A percentile compares a stretch with the other conserved stretches of the same genome.
Conservation (phyloP, 176 grass and related monocot genomes). For the Tillandsia leiboldiana region DNA sequence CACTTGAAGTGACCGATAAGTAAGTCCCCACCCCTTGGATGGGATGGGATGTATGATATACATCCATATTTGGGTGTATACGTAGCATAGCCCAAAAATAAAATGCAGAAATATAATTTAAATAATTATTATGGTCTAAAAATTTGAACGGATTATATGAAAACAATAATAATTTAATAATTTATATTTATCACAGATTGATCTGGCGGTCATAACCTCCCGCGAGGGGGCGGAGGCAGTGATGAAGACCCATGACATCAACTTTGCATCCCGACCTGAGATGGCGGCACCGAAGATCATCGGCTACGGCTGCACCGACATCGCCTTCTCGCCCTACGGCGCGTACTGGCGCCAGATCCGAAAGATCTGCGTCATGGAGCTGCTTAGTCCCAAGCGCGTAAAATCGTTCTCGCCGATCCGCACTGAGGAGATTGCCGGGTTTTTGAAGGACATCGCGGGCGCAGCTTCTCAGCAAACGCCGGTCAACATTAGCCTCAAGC, state of each 20-base stretch:
- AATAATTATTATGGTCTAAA: too few species aligned
- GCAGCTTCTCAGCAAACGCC: neutral
- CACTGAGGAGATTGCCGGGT: constrained; percentile 35
- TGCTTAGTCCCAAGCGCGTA: constrained; percentile 43
- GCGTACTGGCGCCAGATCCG: constrained; percentile 56
- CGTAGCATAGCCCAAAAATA: too few species aligned
- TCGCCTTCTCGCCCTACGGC: constrained; percentile 53
- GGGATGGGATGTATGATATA: too few species aligned
- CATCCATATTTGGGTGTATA: too few species aligned
- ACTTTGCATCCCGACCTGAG: constrained; percentile 38
- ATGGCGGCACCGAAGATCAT: constrained; percentile 30
- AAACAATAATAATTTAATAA: too few species aligned
- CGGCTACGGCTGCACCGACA: constrained; percentile 25
- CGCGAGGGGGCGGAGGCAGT: constrained; percentile 40
- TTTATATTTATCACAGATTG: too few species aligned
- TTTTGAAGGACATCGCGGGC: constrained; percentile 5
- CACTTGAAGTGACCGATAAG: too few species aligned
- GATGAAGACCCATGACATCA: constrained; percentile 40
- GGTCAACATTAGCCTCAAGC: constrained; percentile 35
- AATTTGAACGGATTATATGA: too few species aligned
- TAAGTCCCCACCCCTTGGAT: too few species aligned
- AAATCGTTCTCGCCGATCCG: constrained; percentile 32
- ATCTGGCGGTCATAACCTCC: constrained; percentile 35
- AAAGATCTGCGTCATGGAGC: constrained; percentile 40
- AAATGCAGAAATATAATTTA: too few species aligned